Base-by-base conservation (phyloP, 352 stramenopile species). In the Globisporangium megalacanthum region DNA sequence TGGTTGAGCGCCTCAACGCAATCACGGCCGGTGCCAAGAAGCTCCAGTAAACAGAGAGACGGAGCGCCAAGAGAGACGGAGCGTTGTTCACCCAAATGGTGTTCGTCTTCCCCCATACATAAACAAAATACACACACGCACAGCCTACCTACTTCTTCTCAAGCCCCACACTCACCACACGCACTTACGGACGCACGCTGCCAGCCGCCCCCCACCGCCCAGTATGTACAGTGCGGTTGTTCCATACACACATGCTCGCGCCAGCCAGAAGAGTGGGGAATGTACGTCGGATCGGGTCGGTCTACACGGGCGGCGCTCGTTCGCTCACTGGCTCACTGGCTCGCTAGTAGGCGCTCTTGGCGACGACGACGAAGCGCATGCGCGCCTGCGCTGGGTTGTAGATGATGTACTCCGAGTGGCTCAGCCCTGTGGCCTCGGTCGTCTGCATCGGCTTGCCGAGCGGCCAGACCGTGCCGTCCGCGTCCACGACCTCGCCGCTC, bases 1-100 rank as follows among this genome's bases (percentile, higher is more conserved):
- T 99, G 36, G 83, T 99, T 4, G 94, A 99, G 69, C 85, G 97
- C 14, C 77, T 99, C 8, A 88, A 82, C 45, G 95, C 94, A n/a
- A 98, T 99, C 58, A 70, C 70, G 1, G 64, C 57, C 4, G 64
- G 74, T 41, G 75, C 69, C 14, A 88, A 88, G 70, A 89, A 90
- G 60, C 67, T 65, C 20, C 57, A 81, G 66, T 88, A 39, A 39
- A 39, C 7, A 39, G 73, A 61, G 33, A 48, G n/a, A 36, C 14
- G 13, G n/a, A n/a, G 17, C 47, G 36, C 33, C 48, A 57, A 56
- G 25, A 64, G 20, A 50, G 14, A 11, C 45, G n/a, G 9, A 35
- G 11, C 47, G 45, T 39, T 39, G 35, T 39, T 39, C 10, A 5
- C 35, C 35, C 35, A 4, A 29, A 29, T 29, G 45, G 20, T 17